Base-by-base conservation (phyloP, 2,329 filamentous ascomycete species). In the Thermothelomyces thermophilus region DNA sequence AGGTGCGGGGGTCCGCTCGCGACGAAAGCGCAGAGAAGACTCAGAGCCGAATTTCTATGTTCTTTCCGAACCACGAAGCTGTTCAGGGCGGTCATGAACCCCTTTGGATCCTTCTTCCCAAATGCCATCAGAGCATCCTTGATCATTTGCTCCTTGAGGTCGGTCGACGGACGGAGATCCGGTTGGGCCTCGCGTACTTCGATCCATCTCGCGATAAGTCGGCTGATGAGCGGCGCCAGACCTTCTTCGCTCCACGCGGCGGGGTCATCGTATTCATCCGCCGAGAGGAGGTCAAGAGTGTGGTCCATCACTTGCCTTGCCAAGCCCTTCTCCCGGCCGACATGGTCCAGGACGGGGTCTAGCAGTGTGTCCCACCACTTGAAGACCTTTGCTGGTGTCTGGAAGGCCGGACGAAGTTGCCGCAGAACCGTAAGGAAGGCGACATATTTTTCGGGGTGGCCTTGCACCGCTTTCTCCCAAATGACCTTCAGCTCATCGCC, bases 1-100 rank as follows among this genome's bases (percentile, higher is more conserved):
- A 93, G 73, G 66, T 90, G 87, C 4, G 87, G 87, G n/a, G 87
- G 85, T 57, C 89, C 84, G 51, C 81, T 78, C 55, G 84, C 79
- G 33, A 93, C 77, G 56, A 89, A 90, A 39, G 84, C 79, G 61
- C 81, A 83, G 14, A 93, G 71, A 10, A 93, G 73, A 16, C 77
- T 77, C 26, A 90, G 67, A 8, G 80, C 76, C 53, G 80, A 77
- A 48, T 82, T 75, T 17, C 87, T 81, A 52, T 80, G 77, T 17
- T 80, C 74, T 54, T 75, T 80, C 54, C 80, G 79, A 22, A 84
- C 70, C 52, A 93, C 76, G 54, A 83, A 82, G 39, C 73, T 72
- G 61, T 90, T 78, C 19, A 91, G 67, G 1, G 77, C 74, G 11
- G 71, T 70, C 62, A 91, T 79, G 46, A 91, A 79, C 52, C 83